Evolutionary conservation across 257 asterid genomes (phyloP), one percentile per base, ranked within the genome.

Genomic region (Nicotiana obtusifolia): DNA sequence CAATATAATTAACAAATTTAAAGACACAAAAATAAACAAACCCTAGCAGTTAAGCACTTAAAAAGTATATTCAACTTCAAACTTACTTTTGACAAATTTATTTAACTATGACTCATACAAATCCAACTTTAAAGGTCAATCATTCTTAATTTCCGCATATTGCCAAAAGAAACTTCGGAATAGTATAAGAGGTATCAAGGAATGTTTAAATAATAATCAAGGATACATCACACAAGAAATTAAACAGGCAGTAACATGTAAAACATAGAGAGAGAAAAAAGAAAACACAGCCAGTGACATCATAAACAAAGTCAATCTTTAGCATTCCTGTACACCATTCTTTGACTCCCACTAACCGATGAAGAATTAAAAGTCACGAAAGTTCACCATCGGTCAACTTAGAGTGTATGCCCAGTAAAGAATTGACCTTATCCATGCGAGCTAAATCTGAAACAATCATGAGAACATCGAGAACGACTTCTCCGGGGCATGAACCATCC

Each of bases 371-470:
- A 68, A 68, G n/a, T 37, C 77, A 68, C 31, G 20, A 24, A 68
- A 68, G 31, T 37, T 68, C 56, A 37, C 31, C 56, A 37, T 11
- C 19, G 2, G 37, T n/a, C 59, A 71, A 71, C 35, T 71, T 41
- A 44, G 78, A 71, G 78, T 20, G 78, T 22, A 24, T 7, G 9
- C 26, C 9, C 61, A 49, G 26, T 49, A 49, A 24, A 41, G 60
- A 30, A 30, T 60, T 81, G 87, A 96, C 99, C 98, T 96, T 93
- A 87, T 94, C 97, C 99, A 94, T 94, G 82, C 98, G 97, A 85
- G 99, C 99, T 76, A 96, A 83, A 86, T 96, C 99, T 84, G 99
- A 96, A 84, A 94, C 84, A 86, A 96, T 91, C 98, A 94, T 96
- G 44, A 96, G 97, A 92, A 93, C 90, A 81, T 96, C 99, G 83